Evolutionary conservation across 2,329 filamentous ascomycete species (phyloP).

Genomic region (Hysterium pulicare): DNA sequence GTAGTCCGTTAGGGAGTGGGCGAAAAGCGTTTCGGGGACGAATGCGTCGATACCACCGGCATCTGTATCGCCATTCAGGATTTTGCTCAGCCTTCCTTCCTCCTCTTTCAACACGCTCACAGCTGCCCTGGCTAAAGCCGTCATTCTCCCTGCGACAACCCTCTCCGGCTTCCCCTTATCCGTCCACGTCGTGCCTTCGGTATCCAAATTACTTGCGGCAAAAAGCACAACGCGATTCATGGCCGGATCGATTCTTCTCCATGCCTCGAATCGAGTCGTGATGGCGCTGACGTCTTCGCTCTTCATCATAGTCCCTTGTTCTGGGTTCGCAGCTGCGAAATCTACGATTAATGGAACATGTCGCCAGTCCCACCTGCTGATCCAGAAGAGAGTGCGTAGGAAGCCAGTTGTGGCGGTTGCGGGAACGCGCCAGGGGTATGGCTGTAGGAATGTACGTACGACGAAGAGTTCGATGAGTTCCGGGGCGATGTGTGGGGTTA

Average conservation of each 20-base stretch:
- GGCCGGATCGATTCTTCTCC: constrained; percentile 81
- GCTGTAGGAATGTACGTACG: constrained; percentile 72
- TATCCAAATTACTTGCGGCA: constrained; percentile 74
- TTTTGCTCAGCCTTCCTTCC: constrained; percentile 46
- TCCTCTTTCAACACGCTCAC: constrained; percentile 47
- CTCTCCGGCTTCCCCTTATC: constrained; percentile 67
- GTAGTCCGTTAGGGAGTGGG: constrained; percentile 70
- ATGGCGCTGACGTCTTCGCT: constrained; percentile 60
- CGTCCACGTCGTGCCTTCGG: constrained; percentile 77
- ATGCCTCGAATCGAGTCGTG: constrained; percentile 71
- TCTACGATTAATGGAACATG: constrained; percentile 78
- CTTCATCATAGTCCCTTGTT: constrained; percentile 44
- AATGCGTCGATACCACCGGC: constrained; percentile 7
- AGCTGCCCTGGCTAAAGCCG: constrained; percentile 73
- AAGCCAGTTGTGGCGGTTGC: constrained; percentile 77
- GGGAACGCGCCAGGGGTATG: constrained; percentile 76
- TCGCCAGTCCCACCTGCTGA: constrained; percentile 91
- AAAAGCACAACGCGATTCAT: constrained; percentile 83
- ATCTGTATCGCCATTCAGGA: constrained; percentile 10
- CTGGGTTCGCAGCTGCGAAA: constrained; percentile 46
- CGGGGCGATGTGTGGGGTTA: constrained; percentile 70
- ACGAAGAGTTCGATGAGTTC: constrained; percentile 84
- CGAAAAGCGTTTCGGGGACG: constrained; percentile 62
- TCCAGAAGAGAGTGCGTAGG: constrained; percentile 71
- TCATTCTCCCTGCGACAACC: constrained; percentile 81